Conservation (phyloP, 2,329 filamentous ascomycete species). For the Blastomyces emzantsi region DNA sequence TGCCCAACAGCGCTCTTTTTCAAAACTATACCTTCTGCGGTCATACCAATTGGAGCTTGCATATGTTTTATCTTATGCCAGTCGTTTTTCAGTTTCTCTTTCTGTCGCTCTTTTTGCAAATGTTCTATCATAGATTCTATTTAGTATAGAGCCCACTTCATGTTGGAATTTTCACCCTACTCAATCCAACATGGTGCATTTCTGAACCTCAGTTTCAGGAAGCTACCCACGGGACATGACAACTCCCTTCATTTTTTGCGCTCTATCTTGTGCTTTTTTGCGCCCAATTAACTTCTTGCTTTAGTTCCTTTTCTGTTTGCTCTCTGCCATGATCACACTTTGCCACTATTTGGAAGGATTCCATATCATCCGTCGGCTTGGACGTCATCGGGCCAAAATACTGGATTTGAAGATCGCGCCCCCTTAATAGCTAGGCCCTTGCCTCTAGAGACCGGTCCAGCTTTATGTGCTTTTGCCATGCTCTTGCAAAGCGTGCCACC, state of each 20-base stretch:
- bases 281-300: neutral
- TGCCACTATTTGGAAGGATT: neutral
- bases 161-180: neutral
- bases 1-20: neutral
- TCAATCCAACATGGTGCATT: neutral
- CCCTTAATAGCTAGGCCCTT: neutral
- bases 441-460: neutral
- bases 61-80: constrained; percentile 3
- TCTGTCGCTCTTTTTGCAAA: neutral
- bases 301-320: neutral
- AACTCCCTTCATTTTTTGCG: neutral
- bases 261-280: neutral
- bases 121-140: neutral
- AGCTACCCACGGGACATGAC: neutral
- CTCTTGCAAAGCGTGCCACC: neutral
- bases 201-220: neutral
- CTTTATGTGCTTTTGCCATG: neutral
- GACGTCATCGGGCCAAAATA: neutral
- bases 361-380: neutral
- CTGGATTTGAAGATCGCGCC: neutral
- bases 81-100: neutral
- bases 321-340: neutral
- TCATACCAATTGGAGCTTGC: neutral
- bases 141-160: neutral
- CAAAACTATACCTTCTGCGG: neutral